These are phyloP conservation scores for Amanita polypyramis DNA, from an alignment of 768 basidiomycete species.

Conservation along the genomic window DNA sequence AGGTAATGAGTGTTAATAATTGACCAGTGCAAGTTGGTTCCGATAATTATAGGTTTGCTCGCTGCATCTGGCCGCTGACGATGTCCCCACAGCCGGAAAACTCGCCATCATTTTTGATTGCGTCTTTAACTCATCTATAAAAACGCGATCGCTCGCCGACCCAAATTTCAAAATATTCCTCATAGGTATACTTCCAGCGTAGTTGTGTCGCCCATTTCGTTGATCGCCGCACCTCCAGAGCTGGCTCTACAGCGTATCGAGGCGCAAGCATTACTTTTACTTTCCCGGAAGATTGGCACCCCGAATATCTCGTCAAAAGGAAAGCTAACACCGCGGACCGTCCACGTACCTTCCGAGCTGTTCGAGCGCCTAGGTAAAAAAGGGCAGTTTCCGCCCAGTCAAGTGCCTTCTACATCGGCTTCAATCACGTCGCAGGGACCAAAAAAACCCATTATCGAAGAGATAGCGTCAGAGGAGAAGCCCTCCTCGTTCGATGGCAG, in stretches of 20 bases:
- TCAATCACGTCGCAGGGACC: neutral
- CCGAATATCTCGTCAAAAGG: slow-evolving; percentile 78
- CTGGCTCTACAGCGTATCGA: slow-evolving; percentile 61
- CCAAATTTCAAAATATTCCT: slow-evolving; percentile 60
- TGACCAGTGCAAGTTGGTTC: too few species aligned
- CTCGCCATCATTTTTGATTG: slow-evolving; percentile 65
- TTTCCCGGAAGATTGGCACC: slow-evolving; percentile 59
- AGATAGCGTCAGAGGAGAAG: slow-evolving; percentile 15
- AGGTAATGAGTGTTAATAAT: slow-evolving; percentile 27
- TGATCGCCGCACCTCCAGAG: slow-evolving; percentile 32
- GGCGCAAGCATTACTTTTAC: slow-evolving; percentile 41
- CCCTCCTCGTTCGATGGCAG: slow-evolving; percentile 11
- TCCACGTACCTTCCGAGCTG: slow-evolving; percentile 32
- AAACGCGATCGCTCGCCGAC: slow-evolving; percentile 48
- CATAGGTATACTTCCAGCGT: slow-evolving; percentile 36
- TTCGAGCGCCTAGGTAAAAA: slow-evolving; percentile 2
- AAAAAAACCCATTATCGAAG: slow-evolving; percentile 38
- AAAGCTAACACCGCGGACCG: slow-evolving; percentile 46
- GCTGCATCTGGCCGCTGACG: neutral
- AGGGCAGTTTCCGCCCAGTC: neutral
- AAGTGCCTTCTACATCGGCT: neutral
- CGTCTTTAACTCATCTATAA: slow-evolving; percentile 49
- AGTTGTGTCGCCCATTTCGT: too few species aligned
- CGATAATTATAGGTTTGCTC: neutral
- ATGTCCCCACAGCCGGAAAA: slow-evolving; percentile 46